Evolutionary conservation across 257 asterid species (phyloP).

Genomic region (Gentiana dahurica): DNA sequence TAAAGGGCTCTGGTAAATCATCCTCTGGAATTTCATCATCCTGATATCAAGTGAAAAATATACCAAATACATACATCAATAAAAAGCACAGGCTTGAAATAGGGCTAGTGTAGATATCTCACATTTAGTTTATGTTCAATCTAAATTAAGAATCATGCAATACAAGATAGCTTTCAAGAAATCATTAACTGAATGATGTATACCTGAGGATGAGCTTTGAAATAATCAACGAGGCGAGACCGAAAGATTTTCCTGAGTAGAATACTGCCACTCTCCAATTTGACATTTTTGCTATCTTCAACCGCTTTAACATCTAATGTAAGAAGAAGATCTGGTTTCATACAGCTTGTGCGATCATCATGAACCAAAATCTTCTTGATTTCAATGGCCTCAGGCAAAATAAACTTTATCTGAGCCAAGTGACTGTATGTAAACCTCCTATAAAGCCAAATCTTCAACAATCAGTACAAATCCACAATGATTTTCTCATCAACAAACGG

Average conservation of each 20-base stretch:
- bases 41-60: slow-evolving; percentile 25
- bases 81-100: no score
- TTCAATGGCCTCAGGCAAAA: slow-evolving; percentile 73
- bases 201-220: slow-evolving; percentile 75
- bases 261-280: slow-evolving; percentile 31
- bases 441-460: slow-evolving; percentile 7
- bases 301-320: slow-evolving; percentile 23
- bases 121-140: no score
- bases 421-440: slow-evolving; percentile 70
- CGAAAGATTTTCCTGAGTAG: slow-evolving; percentile 56
- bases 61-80: no score
- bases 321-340: slow-evolving; percentile 54
- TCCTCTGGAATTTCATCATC: slow-evolving; percentile 77
- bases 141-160: neutral
- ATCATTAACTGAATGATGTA: neutral
- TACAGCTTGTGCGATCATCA: slow-evolving; percentile 64
- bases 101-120: no score
- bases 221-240: slow-evolving; percentile 42
- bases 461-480: neutral
- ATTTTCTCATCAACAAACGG: neutral
- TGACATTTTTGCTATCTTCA: slow-evolving; percentile 19
- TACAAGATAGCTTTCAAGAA: neutral
- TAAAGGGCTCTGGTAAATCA: slow-evolving; percentile 53
- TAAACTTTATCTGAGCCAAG: slow-evolving; percentile 71
- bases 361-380: slow-evolving; percentile 42